Conservation (phyloP, 192 early-diverging fungal genomes). For the Dimargaris cristalligena region DNA sequence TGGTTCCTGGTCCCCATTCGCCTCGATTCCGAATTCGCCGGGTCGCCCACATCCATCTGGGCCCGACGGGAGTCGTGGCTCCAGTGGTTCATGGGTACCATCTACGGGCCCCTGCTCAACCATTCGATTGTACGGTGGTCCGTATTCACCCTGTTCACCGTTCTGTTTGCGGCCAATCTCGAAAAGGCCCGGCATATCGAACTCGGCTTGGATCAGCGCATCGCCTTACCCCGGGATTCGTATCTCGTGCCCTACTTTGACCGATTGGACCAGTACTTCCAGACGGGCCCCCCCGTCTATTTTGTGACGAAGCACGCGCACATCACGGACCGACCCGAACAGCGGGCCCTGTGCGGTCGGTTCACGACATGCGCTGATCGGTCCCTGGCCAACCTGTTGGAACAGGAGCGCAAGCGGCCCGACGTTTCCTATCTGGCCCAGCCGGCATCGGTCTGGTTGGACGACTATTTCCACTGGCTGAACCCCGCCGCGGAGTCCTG, state of each 20-base stretch:
- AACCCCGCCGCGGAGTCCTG: constrained; percentile 36
- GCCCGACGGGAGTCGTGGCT: constrained; percentile 1
- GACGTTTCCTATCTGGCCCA: constrained; percentile 40
- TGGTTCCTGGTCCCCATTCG: not conserved
- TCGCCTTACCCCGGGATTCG: constrained; percentile 42
- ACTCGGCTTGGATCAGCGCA: constrained; percentile 42
- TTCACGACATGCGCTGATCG: constrained; percentile 31
- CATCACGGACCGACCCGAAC: constrained; percentile 25
- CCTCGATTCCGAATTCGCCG: not conserved
- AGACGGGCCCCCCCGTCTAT: constrained; percentile 45
- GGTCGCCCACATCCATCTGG: not conserved
- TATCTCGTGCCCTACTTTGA: constrained; percentile 48
- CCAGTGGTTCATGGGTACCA: constrained; percentile 10
- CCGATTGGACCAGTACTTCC: constrained; percentile 37
- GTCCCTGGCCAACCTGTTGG: constrained; percentile 39
- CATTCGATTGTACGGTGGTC: constrained; percentile 23
- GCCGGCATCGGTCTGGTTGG: constrained; percentile 42
- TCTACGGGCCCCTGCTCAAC: constrained; percentile 34
- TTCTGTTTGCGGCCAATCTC: constrained; percentile 28
- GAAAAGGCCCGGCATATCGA: constrained; percentile 29
- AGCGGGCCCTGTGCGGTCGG: constrained; percentile 37
- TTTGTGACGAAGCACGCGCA: constrained; percentile 37
- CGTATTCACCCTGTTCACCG: constrained; percentile 30
- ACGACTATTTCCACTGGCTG: constrained; percentile 47
- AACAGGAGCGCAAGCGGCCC: constrained; percentile 44